Evolutionary conservation across 139 green algal genomes (phyloP), one percentile per base, ranked within the genome.

Genomic region (Auxenochlorella pyrenoidosa): DNA sequence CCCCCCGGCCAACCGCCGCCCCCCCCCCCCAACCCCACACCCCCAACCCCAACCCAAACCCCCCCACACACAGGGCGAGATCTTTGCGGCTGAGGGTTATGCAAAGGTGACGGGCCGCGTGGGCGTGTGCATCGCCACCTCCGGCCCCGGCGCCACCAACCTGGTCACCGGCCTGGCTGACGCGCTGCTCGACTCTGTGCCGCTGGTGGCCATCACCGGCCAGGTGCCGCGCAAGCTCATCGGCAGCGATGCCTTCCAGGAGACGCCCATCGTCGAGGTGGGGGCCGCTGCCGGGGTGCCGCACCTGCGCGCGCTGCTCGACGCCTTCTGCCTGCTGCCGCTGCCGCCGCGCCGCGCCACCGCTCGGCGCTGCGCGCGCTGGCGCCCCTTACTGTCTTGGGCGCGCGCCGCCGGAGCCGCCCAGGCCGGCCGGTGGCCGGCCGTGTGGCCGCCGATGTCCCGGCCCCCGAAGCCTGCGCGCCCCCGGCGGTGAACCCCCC

Each of bases 31-130:
- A 40, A 36, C 79, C 30, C 30, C n/a, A n/a, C n/a, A n/a, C n/a
- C n/a, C n/a, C n/a, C n/a, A n/a, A n/a, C n/a, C n/a, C n/a, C n/a
- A n/a, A n/a, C n/a, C n/a, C n/a, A n/a, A n/a, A n/a, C n/a, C n/a
- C n/a, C n/a, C n/a, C 54, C 16, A 2, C 54, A 3, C 86, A 36
- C 93, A 98, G 95, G 98, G 98, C 51, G 98, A 99, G 92, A 97
- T 99, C 75, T 99, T 99, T 90, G 98, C 98, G 30, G 98, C 98
- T n/a, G 98, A 99, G 94, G 98, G 98, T 16, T 99, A 97, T 86
- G 98, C 95, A 84, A 99, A 99, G 93, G 92, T 90, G 24, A 98
- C 97, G 1, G 98, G 98, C 28, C 85, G 92, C 13, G 98, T 99
- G 19, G 97, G 97, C 86, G 98, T 99, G 88, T 99, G 98, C 95